Evolutionary conservation across 257 asterid genomes (phyloP), one percentile per base, ranked within the genome.

Genomic region (Echites panduratus): DNA sequence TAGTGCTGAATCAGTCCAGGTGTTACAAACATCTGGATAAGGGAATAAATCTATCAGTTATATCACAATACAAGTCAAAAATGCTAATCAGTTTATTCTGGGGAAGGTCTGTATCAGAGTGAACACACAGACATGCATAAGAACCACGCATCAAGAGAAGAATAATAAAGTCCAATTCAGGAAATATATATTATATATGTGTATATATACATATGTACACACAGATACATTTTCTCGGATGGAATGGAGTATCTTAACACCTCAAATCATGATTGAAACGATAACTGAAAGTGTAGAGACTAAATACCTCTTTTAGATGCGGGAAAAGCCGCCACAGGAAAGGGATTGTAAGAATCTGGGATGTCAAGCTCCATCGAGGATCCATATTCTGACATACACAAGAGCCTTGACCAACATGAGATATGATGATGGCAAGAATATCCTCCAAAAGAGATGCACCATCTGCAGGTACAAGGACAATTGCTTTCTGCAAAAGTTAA

Each of bases 321-420:
- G 99, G 99, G 70, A 89, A 90, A 73, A 86, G 73, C 80, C 75
- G 80, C 99, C 99, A 95, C 80, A 95, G 77, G 78, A 90, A 90
- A 50, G 99, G 98, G 71, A 92, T 85, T 74, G 87, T 84, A 79
- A 95, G 96, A 81, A 95, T 89, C 85, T 87, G 97, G 68, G 93
- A 88, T 62, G 94, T 79, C 79, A 95, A 84, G 81, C 92, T 84
- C 84, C 84, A 72, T 62, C 75, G 82, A 52, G 94, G 89, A 67
- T 90, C 93, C 82, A 73, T 71, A 77, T 61, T 72, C 59, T 87
- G 83, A 85, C 99, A 92, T 71, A 81, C 82, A 84, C 98, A 95
- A 48, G 94, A 81, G 82, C 83, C 82, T 76, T 87, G 87, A 74
- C 92, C 93, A 83, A 75, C 89, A n/a, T 95, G 98, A 75, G 93